Evolutionary conservation across 345 rosid species (phyloP), one percentile per base, ranked within the genome.

Genomic region (Camelina neglecta): DNA sequence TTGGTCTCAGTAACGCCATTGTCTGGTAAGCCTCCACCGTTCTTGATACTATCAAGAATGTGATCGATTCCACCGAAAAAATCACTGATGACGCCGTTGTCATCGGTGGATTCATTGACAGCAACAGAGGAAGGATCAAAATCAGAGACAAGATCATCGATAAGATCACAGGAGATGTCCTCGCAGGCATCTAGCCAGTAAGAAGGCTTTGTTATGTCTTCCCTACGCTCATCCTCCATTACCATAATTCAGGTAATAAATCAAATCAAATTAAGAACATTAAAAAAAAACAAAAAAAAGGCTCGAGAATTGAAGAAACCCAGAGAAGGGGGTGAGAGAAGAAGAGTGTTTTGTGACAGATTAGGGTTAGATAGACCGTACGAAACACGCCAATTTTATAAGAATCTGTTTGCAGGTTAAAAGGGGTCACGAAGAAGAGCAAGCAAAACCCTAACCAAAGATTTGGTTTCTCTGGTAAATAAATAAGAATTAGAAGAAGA

Each of bases 141-240:
- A 83, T 84, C 85, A 38, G 72, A 56, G 20, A 87, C 86, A 64
- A 93, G 84, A 62, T 90, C 91, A 51, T 75, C 89, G 21, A 89
- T 81, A 31, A 88, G 75, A 69, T 93, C 96, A 78, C 89, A 85
- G 4, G 93, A 71, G 44, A 89, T 80, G 74, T 90, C 97, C 77
- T 92, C 99, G 29, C 93, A 89, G 24, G 97, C 97, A 81, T 92
- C 97, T 36, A 95, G 79, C 99, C 99, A 95, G 84, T 95, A 95
- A 15, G 99, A 94, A 15, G 89, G 80, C 64, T 81, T 82, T 18
- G 51, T 38, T 18, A 60, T 48, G 23, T 38, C 71, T 16, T 76
- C 80, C 84, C 77, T 83, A 86, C 33, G 51, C 66, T 70, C 90
- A 47, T 71, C 85, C 80, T 78, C 96, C 88, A 87, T 86, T 66